A percentile compares a stretch with the other conserved stretches of the same genome.
Conservation (phyloP, 768 basidiomycete species). For the Boletus rex-veris region DNA sequence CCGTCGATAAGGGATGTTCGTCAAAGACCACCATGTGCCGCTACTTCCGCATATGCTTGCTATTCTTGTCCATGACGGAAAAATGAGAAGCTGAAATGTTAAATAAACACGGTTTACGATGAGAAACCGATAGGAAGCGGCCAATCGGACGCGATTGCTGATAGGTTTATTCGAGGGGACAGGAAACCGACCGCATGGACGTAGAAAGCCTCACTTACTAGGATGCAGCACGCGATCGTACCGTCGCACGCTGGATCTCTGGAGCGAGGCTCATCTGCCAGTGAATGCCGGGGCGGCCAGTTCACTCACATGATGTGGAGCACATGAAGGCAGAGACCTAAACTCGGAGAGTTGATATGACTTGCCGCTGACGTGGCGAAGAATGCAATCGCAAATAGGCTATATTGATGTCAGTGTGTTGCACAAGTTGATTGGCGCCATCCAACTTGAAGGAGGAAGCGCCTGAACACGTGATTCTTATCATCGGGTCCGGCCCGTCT, state of each 20-base stretch:
- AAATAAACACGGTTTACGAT: not conserved
- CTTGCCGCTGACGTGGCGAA: not conserved
- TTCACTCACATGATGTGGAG: not conserved
- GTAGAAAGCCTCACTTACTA: not conserved
- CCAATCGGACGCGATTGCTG: conserved; percentile 1
- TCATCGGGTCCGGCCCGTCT: not conserved
- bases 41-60: not conserved
- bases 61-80: not conserved
- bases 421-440: too few relatives aligned
- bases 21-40: not conserved
- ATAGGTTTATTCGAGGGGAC: not conserved
- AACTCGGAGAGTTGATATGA: not conserved
- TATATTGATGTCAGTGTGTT: too few relatives aligned
- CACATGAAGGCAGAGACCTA: not conserved
- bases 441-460: too few relatives aligned
- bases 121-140: conserved; percentile 1
- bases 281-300: too few relatives aligned
- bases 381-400: not conserved
- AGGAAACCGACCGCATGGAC: conserved; percentile 4
- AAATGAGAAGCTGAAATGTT: not conserved
- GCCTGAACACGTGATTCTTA: too few relatives aligned
- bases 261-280: too few relatives aligned
- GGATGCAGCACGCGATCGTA: not conserved
- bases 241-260: too few relatives aligned
- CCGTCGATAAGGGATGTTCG: not conserved